A percentile compares a stretch with the other conserved stretches of the same genome.
Evolutionary conservation across 1,284 basidiomycete genomes (phyloP).

Genomic region (Volvariella surrecta): DNA sequence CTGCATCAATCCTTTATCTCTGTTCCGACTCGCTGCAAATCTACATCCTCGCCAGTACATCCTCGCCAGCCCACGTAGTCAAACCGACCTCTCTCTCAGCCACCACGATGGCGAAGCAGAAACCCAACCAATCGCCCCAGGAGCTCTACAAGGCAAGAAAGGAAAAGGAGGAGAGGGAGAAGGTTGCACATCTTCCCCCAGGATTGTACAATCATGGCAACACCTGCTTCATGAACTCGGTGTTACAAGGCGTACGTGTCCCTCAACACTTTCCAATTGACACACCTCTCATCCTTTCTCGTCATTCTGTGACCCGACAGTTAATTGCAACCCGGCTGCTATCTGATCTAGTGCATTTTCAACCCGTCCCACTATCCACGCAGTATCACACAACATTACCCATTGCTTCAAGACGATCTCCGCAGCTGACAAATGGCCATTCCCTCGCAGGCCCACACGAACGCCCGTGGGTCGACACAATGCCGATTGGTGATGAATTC

Average conservation of each 20-base stretch:
- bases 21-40: no score
- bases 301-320: slow-evolving; percentile 22
- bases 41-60: no score
- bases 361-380: slow-evolving; percentile 30
- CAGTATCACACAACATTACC: slow-evolving; percentile 29
- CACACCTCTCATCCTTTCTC: slow-evolving; percentile 1
- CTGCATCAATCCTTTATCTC: no score
- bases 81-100: no score
- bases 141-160: slow-evolving; percentile 52
- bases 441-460: slow-evolving; percentile 42
- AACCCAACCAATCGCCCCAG: slow-evolving; percentile 44
- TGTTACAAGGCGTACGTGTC: slow-evolving; percentile 59
- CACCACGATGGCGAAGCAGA: slow-evolving; percentile 45
- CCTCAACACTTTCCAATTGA: neutral
- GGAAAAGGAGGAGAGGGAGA: slow-evolving; percentile 53
- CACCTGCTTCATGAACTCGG: slow-evolving; percentile 91
- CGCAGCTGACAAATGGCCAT: slow-evolving; percentile 60
- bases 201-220: slow-evolving; percentile 84
- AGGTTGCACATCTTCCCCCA: slow-evolving; percentile 51
- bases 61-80: no score
- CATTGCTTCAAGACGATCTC: slow-evolving; percentile 43
- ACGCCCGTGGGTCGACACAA: slow-evolving; percentile 41
- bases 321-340: slow-evolving; percentile 59
- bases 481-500: slow-evolving; percentile 62
- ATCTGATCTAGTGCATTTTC: slow-evolving; percentile 51